Percentiles rank a stretch among this genome's conserved stretches.
These are phyloP conservation scores for Colletotrichum plurivorum DNA, from an alignment of 2,329 filamentous ascomycete species.

Conservation along the genomic window DNA sequence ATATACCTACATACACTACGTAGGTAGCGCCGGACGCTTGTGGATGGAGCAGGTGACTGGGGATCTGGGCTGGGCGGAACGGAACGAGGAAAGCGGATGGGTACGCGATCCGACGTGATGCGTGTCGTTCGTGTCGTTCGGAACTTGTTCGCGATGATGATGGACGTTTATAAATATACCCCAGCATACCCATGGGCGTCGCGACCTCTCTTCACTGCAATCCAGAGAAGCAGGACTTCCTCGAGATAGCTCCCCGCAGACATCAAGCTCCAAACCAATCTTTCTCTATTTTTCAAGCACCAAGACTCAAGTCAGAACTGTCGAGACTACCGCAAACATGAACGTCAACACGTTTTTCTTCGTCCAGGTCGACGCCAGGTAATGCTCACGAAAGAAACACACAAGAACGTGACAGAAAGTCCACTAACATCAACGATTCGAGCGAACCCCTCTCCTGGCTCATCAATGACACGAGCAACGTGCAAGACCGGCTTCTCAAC, in stretches of 20 bases:
- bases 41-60: conserved; percentile 18
- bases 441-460: not conserved
- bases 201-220: not conserved
- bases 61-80: not conserved
- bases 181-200: not conserved
- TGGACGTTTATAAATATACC: not conserved
- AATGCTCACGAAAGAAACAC: not conserved
- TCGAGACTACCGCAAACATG: not conserved
- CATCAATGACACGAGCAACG: not conserved
- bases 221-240: conserved; percentile 8
- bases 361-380: not conserved
- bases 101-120: not conserved
- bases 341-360: not conserved
- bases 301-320: not conserved
- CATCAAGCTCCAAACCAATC: not conserved
- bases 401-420: not conserved
- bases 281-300: not conserved
- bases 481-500: conserved; percentile 2
- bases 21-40: not conserved
- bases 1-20: too few species aligned
- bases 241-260: not conserved
- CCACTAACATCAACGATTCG: not conserved
- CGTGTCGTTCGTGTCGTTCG: not conserved
- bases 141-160: not conserved
- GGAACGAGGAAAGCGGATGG: not conserved